Evolutionary conservation across 129 eudicot species (phyloP), one percentile per base, ranked within the genome.

Genomic region (Lonicera japonica): DNA sequence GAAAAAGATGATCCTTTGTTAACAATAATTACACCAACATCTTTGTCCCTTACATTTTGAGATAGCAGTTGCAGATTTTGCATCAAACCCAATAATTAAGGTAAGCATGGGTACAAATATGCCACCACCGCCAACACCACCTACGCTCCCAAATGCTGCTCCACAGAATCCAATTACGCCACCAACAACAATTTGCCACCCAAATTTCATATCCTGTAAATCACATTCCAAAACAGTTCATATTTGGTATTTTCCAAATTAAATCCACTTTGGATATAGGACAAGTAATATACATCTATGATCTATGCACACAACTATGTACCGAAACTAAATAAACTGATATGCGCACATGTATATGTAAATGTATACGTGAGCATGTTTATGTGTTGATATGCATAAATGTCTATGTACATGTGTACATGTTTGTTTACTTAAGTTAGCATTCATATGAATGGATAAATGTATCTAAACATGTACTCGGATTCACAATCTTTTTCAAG

Each of bases 91-190:
- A 60, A 91, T 73, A 17, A 91, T 71, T n/a, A 91, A 73, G 50
- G 83, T 66, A 53, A 91, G 96, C 97, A 91, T 87, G 15, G 97
- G 96, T 18, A 91, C 96, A 59, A 82, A 91, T 73, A 87, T 87
- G 58, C 96, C 98, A 41, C 96, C 95, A 11, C 95, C 97, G 15
- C 97, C 97, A 69, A 90, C 94, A 53, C 97, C 97, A 41, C 97
- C 97, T 38, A 91, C 96, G 60, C 98, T 91, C 64, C 98, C 98
- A 80, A 87, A 91, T 58, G 95, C 94, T 16, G 96, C 98, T 66
- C 98, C 98, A 58, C 74, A 75, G 77, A 88, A 91, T 73, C 95
- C 95, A 74, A 91, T 87, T 11, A 91, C 14, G 74, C 79, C 72
- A 56, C 98, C 98, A 48, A 84, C 56, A 67, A 87, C 63, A 29